These are phyloP conservation scores for Pavlovales sp. DNA, from an alignment of 208 protist species.

Conservation along the genomic window DNA sequence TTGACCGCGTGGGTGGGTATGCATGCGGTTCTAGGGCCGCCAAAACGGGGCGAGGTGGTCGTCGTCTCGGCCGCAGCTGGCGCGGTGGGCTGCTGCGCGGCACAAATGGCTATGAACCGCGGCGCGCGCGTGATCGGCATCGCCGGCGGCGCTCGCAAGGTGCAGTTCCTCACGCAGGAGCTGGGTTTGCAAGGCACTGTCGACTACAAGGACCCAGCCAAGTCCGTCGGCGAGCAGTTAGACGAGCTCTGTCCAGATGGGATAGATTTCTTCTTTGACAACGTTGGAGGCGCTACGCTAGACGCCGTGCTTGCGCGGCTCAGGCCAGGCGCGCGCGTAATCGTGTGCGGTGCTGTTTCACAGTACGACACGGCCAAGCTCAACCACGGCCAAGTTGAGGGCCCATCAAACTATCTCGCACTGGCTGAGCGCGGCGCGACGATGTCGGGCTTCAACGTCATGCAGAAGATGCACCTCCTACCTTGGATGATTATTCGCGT, in stretches of 20 bases:
- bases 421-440: not conserved
- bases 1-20: slow-evolving; percentile 14
- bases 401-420: not conserved
- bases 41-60: not conserved
- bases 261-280: slow-evolving; percentile 17
- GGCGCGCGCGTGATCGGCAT: slow-evolving; percentile 12
- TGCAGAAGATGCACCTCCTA: not conserved
- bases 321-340: not conserved
- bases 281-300: not conserved
- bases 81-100: not conserved
- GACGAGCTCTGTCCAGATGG: not conserved
- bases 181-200: not conserved
- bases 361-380: slow-evolving; percentile 20
- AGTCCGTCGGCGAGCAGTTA: not conserved
- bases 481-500: not conserved
- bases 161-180: too few species aligned
- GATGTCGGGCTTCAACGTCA: not conserved
- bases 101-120: not conserved
- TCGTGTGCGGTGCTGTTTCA: slow-evolving; percentile 6
- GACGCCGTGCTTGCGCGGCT: not conserved
- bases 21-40: not conserved
- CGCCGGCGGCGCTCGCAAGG: not conserved
- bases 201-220: not conserved
- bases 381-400: not conserved
- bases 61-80: not conserved